phyloP scores from a whole-genome alignment of 305 asterid species.

The Fraxinus platypoda region DNA sequence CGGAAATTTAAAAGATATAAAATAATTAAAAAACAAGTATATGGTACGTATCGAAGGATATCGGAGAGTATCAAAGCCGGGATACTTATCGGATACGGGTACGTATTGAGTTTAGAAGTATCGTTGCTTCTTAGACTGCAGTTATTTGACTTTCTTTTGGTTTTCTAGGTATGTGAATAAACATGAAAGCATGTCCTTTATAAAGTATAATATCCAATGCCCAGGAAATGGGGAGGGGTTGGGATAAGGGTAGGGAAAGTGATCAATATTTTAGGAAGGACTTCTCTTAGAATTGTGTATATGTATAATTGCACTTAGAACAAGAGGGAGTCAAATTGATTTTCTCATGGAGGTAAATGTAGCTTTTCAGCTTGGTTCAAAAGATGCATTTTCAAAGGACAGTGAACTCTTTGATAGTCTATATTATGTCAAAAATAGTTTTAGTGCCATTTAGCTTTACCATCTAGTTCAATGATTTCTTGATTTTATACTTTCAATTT shows the following conservation, averaged over 20 bases:
- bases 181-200: not conserved
- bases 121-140: too few relatives aligned
- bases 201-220: not conserved
- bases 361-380: not conserved
- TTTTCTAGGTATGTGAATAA: not conserved
- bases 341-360: not conserved
- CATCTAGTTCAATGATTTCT: constrained; percentile 1
- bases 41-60: too few relatives aligned
- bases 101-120: too few relatives aligned
- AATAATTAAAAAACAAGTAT: too few relatives aligned
- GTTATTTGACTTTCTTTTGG: not conserved
- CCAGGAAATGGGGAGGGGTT: not conserved
- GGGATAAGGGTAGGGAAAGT: not conserved
- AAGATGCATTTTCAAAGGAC: not conserved
- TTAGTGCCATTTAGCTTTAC: not conserved
- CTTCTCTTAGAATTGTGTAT: not conserved
- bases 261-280: not conserved
- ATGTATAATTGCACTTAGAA: not conserved
- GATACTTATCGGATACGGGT: too few relatives aligned
- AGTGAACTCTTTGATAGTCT: not conserved
- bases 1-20: too few relatives aligned
- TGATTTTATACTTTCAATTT: constrained; percentile 17
- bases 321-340: not conserved
- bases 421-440: not conserved
- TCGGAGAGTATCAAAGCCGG: too few relatives aligned